These are phyloP conservation scores for Mycena rebaudengoi DNA, from an alignment of 768 basidiomycete species.

Conservation along the genomic window DNA sequence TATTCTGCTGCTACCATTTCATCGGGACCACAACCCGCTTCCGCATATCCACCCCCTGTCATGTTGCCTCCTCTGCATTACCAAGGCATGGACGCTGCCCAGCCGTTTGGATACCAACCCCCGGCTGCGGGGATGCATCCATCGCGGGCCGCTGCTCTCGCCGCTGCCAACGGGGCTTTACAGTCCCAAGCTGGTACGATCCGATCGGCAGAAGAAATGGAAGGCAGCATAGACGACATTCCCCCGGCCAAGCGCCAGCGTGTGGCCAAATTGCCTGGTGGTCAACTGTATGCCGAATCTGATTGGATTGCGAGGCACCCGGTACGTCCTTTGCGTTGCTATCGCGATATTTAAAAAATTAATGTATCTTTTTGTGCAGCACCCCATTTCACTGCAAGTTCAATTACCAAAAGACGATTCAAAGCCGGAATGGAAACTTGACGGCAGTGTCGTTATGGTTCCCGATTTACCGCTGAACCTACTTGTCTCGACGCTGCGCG, in stretches of 20 bases:
- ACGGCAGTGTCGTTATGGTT: slow-evolving; percentile 80
- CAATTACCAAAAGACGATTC: slow-evolving; percentile 85
- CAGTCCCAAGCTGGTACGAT: slow-evolving; percentile 73
- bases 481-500: slow-evolving; percentile 88
- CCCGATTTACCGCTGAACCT: slow-evolving; percentile 86
- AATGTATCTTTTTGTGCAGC: slow-evolving; percentile 59
- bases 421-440: slow-evolving; percentile 93
- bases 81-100: slow-evolving; percentile 78
- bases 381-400: slow-evolving; percentile 86
- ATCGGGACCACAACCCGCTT: slow-evolving; percentile 91
- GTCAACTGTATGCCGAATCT: slow-evolving; percentile 83
- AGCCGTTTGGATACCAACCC: slow-evolving; percentile 84
- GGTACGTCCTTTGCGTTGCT: slow-evolving; percentile 45
- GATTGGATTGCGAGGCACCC: slow-evolving; percentile 95
- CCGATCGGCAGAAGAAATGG: slow-evolving; percentile 85
- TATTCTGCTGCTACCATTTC: slow-evolving; percentile 89
- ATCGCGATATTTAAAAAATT: slow-evolving; percentile 5
- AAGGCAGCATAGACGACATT: slow-evolving; percentile 66
- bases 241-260: slow-evolving; percentile 90
- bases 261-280: slow-evolving; percentile 86
- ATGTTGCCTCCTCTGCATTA: slow-evolving; percentile 89
- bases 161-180: slow-evolving; percentile 57
- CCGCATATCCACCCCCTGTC: slow-evolving; percentile 74
- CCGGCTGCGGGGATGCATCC: slow-evolving; percentile 74
- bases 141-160: slow-evolving; percentile 68